Evolutionary conservation across 2,329 filamentous ascomycete genomes (phyloP).

Genomic region (Colletotrichum orchidophilum): DNA sequence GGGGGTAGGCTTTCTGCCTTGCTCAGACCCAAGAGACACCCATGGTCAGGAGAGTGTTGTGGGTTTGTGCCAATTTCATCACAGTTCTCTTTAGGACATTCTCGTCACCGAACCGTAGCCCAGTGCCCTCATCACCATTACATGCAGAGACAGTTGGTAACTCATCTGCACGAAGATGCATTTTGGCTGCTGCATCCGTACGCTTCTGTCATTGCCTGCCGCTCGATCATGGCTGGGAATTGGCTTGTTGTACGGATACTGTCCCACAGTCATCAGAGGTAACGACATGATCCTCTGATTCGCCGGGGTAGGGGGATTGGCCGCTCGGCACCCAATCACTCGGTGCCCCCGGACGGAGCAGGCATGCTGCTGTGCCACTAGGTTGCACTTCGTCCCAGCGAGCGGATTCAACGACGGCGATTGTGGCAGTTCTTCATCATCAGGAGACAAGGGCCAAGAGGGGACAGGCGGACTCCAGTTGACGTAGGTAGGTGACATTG

Average conservation of each 20-base stretch:
- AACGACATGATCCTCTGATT: background rate
- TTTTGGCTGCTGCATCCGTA: background rate
- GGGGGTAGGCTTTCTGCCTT: conserved; percentile 18
- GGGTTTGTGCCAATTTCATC: background rate
- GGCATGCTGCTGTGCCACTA: background rate
- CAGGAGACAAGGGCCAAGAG: background rate
- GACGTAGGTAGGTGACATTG: background rate
- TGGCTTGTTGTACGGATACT: background rate
- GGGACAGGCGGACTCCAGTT: background rate
- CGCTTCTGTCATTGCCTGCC: background rate
- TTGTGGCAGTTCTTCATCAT: background rate
- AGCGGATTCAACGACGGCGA: background rate
- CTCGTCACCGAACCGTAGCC: background rate
- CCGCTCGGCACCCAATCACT: background rate
- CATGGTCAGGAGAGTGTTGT: conserved; percentile 10
- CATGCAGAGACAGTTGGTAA: background rate
- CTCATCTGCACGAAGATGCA: background rate
- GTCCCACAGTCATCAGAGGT: background rate
- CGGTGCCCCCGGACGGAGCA: background rate
- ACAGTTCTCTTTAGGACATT: background rate
- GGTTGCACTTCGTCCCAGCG: background rate
- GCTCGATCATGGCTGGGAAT: background rate
- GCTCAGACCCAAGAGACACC: background rate
- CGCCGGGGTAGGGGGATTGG: background rate
- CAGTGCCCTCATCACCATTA: background rate